These are phyloP conservation scores for Picea glauca DNA, from an alignment of 75 land plant species.

Conservation along the genomic window DNA sequence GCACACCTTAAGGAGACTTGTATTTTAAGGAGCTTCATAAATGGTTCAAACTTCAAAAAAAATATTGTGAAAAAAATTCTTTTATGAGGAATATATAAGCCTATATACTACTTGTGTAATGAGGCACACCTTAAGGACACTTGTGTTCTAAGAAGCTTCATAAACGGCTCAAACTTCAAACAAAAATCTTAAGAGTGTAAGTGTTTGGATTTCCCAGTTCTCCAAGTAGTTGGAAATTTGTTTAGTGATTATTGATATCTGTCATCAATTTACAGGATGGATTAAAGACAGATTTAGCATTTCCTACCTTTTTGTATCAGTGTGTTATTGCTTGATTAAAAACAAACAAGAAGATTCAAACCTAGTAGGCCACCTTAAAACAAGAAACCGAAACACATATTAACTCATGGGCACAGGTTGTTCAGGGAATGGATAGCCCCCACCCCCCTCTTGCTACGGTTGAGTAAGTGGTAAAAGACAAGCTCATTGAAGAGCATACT, in stretches of 20 bases:
- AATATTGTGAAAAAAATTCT: background rate
- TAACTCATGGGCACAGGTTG: no score
- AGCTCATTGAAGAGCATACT: no score
- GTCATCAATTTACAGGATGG: background rate
- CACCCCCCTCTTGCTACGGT: no score
- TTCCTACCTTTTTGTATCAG: background rate
- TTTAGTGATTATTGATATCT: background rate
- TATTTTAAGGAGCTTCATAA: background rate
- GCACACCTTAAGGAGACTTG: background rate
- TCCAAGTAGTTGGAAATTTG: background rate
- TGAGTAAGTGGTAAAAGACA: no score
- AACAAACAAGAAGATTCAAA: no score
- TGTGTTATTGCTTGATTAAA: background rate
- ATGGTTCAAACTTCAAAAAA: background rate
- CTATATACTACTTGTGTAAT: background rate
- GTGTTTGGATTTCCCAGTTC: background rate
- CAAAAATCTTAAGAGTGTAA: background rate
- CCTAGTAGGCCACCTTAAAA: no score
- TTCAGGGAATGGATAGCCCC: no score
- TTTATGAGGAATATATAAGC: background rate
- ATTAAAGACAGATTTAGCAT: background rate
- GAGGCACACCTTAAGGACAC: background rate
- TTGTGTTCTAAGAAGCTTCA: background rate
- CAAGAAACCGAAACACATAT: no score
- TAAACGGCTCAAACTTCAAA: background rate